Percentiles rank a stretch among this genome's conserved stretches.
phyloP scores from a whole-genome alignment of 768 basidiomycete species.

The Phaeolepiota aurea region DNA sequence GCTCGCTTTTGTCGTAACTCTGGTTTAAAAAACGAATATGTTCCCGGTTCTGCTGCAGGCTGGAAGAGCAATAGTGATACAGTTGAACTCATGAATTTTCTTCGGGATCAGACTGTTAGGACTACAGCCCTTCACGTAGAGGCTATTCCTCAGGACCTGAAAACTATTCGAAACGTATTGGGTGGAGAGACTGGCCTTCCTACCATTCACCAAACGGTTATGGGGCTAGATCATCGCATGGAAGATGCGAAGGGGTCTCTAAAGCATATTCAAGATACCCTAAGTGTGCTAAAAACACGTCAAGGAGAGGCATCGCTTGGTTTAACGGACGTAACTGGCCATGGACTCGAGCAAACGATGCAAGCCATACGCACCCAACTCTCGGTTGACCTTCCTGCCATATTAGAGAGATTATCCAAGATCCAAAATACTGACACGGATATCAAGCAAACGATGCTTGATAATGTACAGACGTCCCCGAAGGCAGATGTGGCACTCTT shows the following conservation, averaged over 20 bases:
- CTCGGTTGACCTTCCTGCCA: conserved; percentile 23
- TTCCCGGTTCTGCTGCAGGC: neutral
- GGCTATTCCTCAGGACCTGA: conserved; percentile 14
- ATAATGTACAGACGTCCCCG: neutral
- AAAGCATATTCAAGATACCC: conserved; percentile 17
- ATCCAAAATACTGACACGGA: conserved; percentile 5
- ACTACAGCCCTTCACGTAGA: neutral
- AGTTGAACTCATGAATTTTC: conserved; percentile 5
- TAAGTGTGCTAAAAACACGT: conserved; percentile 10
- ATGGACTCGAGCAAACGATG: neutral
- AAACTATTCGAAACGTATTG: conserved; percentile 6
- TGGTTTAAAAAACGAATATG: neutral
- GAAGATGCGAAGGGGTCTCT: conserved; percentile 17
- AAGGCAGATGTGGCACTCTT: neutral
- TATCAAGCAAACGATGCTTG: neutral
- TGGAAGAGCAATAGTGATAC: neutral
- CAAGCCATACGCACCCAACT: conserved; percentile 19
- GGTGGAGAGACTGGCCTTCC: conserved; percentile 12
- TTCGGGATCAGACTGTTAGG: conserved; percentile 4
- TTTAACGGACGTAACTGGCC: neutral
- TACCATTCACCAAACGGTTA: conserved; percentile 22
- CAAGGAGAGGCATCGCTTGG: neutral
- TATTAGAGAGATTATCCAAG: conserved; percentile 14
- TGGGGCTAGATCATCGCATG: conserved; percentile 19
- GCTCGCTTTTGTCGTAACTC: neutral